Evolutionary conservation across 129 eudicot genomes (phyloP), one percentile per base, ranked within the genome.

Genomic region (Kitagawia praeruptora): DNA sequence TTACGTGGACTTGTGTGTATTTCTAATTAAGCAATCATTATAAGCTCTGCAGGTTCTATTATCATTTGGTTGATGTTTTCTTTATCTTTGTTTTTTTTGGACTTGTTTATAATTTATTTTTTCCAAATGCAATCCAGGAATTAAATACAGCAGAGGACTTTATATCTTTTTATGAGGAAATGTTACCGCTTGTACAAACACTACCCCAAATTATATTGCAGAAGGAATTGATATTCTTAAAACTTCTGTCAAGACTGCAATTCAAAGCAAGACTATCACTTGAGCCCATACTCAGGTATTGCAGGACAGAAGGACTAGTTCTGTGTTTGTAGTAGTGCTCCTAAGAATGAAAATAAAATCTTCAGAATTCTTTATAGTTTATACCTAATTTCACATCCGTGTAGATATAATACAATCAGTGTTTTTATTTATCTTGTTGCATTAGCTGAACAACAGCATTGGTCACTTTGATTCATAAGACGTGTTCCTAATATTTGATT

Each of bases 121-220:
- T 3, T 58, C 25, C 25, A 42, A 77, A 63, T 41, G 63, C 75
- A 70, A 71, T 86, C 53, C 87, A 94, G 98, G 98, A 91, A 83
- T 78, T 91, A 34, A 92, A 91, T 80, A 94, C 97, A 4, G 93
- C 98, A 11, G 96, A 88, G 89, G 98, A 90, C 84, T 94, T 94
- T 82, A 94, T 94, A 74, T 87, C 97, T n/a, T 85, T 91, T 79
- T 94, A 94, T 45, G 93, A 94, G 82, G 97, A 94, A 84, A 84
- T 87, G 86, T 79, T 89, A 56, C 97, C 97, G 6, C 78, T 94
- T 75, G 97, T 92, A 69, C 98, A 94, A 75, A 92, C 97, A 14
- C 79, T 91, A 74, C 97, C 97, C 6, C 93, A 88, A 51, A 86
- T 94, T 67, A 80, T 94, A 28, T 49, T 91, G 78, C 96, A 92